Conservation (phyloP, 2,329 filamentous ascomycete genomes). For the Fusarium avenaceum region DNA sequence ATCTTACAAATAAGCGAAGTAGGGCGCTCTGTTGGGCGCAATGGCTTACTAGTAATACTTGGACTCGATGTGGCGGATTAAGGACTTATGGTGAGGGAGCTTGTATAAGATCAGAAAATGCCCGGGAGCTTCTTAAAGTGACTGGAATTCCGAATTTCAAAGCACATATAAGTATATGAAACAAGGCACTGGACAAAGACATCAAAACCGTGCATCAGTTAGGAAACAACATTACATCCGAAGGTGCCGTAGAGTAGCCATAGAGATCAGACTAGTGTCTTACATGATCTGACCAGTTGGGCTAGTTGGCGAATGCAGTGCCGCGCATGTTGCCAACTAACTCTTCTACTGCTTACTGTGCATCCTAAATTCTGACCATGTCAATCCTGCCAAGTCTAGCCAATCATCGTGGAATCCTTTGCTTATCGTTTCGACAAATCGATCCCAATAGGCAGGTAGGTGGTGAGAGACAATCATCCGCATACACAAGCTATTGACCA, state of each 20-base stretch:
- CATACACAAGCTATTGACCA: neutral
- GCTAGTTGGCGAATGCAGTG: neutral
- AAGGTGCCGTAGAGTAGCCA: too few species aligned
- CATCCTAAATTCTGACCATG: conserved; percentile 14
- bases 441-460: neutral
- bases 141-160: too few species aligned
- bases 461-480: neutral
- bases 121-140: too few species aligned
- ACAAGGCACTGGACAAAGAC: too few species aligned
- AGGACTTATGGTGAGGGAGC: conserved; percentile 1
- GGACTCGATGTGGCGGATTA: neutral
- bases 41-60: too few species aligned
- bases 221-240: too few species aligned
- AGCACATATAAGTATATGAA: too few species aligned
- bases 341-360: neutral
- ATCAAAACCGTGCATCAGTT: too few species aligned
- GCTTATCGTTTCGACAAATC: neutral
- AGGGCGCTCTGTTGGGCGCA: too few species aligned
- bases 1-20: too few species aligned
- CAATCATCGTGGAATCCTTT: neutral
- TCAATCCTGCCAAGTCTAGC: neutral
- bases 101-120: neutral
- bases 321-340: neutral
- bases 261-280: too few species aligned
- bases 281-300: neutral